Evolutionary conservation across 371 early-diverging fungal genomes (phyloP), one percentile per base, ranked within the genome.

Genomic region (Nosema bombycis): DNA sequence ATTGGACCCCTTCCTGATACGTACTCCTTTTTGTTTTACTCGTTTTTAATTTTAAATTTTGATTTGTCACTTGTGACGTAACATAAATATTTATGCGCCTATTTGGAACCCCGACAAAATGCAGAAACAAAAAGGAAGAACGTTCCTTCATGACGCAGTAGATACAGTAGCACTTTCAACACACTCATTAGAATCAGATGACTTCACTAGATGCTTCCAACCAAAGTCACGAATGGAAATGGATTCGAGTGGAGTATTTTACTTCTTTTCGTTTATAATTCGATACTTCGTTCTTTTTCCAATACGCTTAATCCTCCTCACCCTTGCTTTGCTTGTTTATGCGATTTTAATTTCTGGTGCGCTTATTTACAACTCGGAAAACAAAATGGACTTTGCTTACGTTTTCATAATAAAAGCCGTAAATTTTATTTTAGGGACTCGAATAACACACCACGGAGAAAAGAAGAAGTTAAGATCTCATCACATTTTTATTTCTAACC

Each of bases 401-500:
- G 32, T 70, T 4, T 77, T 75, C 34, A 63, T 34, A 15, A 72
- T 34, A 28, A 82, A 81, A 65, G 24, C 71, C 23, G 61, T 85
- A 21, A 66, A 75, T 15, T 63, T 63, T 30, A 55, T 70, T 30
- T 76, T 81, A 61, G 82, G 82, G 23, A 69, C 78, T 23, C 55
- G 60, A 28, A 65, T 90, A 23, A 82, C 84, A 33, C 89, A 90
- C 78, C 86, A 89, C 67, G 91, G 91, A 54, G 57, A 82, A 36
- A 91, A 91, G 73, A 88, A 87, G 12, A 69, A 65, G 24, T 76
- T 89, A 24, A 72, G 86, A 24, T 81, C 80, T 55, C 90, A 91
- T 18, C 90, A 91, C 84, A 86, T 92, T 15, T 90, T 88, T 87
- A 89, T 89, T 69, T 70, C 89, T 28, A 92, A 92, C 80, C 92